These are phyloP conservation scores for Solanum piurae DNA, from an alignment of 257 asterid species.

Conservation along the genomic window DNA sequence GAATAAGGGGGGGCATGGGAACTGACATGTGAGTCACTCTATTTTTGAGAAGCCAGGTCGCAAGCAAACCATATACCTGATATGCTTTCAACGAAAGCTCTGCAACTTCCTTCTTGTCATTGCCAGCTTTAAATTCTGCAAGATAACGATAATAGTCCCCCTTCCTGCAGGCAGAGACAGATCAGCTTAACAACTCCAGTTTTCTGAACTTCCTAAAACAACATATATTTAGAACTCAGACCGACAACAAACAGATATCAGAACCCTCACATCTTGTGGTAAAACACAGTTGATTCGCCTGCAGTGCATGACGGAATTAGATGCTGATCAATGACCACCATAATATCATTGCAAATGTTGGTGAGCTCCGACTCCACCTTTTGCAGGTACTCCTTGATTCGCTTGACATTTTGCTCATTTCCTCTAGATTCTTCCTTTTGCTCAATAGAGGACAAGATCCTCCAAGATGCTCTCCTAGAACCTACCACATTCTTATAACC, in stretches of 20 bases:
- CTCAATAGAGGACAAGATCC: constrained; percentile 85
- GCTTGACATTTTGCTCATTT: constrained; percentile 63
- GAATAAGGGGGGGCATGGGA: not conserved
- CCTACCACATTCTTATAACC: constrained; percentile 89
- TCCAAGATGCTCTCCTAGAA: constrained; percentile 85
- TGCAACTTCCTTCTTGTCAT: constrained; percentile 53
- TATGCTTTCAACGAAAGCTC: constrained; percentile 56
- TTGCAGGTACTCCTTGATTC: constrained; percentile 71
- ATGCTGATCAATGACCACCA: constrained; percentile 77
- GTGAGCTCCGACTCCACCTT: constrained; percentile 81
- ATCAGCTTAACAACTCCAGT: not conserved
- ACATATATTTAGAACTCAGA: not conserved
- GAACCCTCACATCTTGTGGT: constrained; percentile 63
- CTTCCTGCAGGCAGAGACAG: constrained; percentile 36
- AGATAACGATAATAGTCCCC: constrained; percentile 64
- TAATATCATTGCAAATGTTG: constrained; percentile 54
- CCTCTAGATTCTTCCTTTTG: constrained; percentile 88
- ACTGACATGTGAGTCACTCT: not conserved
- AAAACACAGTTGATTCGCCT: constrained; percentile 82
- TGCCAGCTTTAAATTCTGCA: constrained; percentile 49
- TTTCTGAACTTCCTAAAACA: not conserved
- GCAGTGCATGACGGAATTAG: constrained; percentile 66
- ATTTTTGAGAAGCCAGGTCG: not conserved
- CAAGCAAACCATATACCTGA: constrained; percentile 27
- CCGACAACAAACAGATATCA: not conserved